Evolutionary conservation across 805 yeast genomes (phyloP).

Genomic region (Wickerhamomyces canadensis): DNA sequence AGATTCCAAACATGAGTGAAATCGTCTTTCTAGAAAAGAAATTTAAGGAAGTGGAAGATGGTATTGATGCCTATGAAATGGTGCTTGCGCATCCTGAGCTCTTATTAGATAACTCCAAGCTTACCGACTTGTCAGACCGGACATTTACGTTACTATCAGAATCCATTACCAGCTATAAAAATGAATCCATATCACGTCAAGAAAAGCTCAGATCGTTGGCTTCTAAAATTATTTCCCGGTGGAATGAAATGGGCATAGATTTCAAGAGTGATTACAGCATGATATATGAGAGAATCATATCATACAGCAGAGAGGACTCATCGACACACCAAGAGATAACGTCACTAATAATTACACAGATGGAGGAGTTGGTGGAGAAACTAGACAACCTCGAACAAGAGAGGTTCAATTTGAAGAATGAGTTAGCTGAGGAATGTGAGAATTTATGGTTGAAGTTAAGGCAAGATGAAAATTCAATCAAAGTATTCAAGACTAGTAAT

Average conservation of each 20-base stretch:
- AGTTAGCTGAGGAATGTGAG: conserved; percentile 36
- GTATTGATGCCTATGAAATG: conserved; percentile 17
- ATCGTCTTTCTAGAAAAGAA: conserved; percentile 4
- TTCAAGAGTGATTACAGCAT: conserved; percentile 15
- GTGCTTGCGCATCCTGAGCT: conserved; percentile 13
- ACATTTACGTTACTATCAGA: conserved; percentile 6
- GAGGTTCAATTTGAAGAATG: conserved; percentile 8
- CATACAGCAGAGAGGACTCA: not conserved
- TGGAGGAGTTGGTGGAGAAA: conserved; percentile 8
- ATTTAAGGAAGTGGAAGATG: conserved; percentile 4
- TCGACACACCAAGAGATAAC: conserved; percentile 10
- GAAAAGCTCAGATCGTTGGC: conserved; percentile 8
- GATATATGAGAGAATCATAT: conserved; percentile 13
- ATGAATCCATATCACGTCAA: conserved; percentile 17
- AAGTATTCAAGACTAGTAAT: conserved; percentile 37
- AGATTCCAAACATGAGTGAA: conserved; percentile 16
- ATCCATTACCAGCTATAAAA: conserved; percentile 8
- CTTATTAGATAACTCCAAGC: conserved; percentile 16
- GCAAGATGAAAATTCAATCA: conserved; percentile 37
- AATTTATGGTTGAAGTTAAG: conserved; percentile 53
- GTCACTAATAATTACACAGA: conserved; percentile 6
- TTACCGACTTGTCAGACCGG: conserved; percentile 20
- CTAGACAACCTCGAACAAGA: conserved; percentile 10
- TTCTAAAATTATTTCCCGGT: conserved; percentile 11
- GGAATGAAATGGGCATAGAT: conserved; percentile 21